A percentile compares a stretch with the other conserved stretches of the same genome.
Evolutionary conservation across 805 yeast genomes (phyloP).

Genomic region (Wickerhamiella vanderwaltii): DNA sequence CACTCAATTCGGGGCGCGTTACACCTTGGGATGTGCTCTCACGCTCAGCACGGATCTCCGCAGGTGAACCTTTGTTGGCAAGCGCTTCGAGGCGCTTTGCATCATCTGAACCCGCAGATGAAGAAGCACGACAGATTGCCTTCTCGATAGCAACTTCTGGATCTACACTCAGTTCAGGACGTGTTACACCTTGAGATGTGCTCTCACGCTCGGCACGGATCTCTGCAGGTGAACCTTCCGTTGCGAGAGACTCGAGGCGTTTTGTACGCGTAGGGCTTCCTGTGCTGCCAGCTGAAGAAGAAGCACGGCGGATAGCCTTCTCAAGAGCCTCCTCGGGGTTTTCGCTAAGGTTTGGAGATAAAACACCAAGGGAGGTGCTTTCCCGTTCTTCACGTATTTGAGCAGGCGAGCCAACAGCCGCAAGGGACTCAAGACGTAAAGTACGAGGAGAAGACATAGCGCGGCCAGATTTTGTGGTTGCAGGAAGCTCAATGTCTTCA

Average conservation of each 20-base stretch:
- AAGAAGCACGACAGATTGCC: slow-evolving; percentile 7
- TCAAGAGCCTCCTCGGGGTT: slow-evolving; percentile 4
- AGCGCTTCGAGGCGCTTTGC: no score
- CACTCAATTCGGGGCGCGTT: neutral
- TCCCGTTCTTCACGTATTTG: slow-evolving; percentile 8
- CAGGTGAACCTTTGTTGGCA: neutral
- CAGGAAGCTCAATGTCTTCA: neutral
- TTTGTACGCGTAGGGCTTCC: neutral
- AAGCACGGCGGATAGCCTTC: slow-evolving; percentile 1
- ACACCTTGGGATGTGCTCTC: slow-evolving; percentile 4
- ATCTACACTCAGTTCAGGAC: neutral
- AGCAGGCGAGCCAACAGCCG: slow-evolving; percentile 1
- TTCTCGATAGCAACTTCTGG: slow-evolving; percentile 1
- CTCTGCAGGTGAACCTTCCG: neutral
- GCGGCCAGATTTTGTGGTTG: no score
- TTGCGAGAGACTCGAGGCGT: neutral
- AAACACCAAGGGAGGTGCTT: neutral
- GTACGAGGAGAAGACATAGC: neutral
- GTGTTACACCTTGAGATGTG: neutral
- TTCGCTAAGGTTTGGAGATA: neutral
- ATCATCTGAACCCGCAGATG: no score
- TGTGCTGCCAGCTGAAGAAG: neutral
- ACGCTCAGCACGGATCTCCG: slow-evolving; percentile 7
- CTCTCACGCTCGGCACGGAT: slow-evolving; percentile 8
- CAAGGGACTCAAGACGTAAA: neutral